Percentiles rank a stretch among this genome's conserved stretches.
phyloP scores from a whole-genome alignment of 2,329 filamentous ascomycete genomes.

The Trichoderma sp. region DNA sequence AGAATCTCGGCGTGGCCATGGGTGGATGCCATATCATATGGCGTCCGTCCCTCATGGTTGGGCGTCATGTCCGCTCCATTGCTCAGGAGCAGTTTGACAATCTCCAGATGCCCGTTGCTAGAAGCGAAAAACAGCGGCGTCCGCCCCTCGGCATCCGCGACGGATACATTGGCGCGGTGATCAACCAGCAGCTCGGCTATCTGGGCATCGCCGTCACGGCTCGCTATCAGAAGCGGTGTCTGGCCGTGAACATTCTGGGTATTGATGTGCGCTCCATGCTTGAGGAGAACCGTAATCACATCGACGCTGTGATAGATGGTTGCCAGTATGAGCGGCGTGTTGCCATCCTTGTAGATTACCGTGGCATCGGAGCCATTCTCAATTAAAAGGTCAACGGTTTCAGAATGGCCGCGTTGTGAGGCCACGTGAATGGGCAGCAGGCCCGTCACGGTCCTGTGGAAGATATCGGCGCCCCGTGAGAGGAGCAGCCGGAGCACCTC shows the following conservation, averaged over 20 bases:
- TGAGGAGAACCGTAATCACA: background rate
- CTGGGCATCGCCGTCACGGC: too few species aligned
- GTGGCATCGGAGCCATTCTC: background rate
- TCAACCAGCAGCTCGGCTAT: too few species aligned
- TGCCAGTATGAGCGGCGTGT: background rate
- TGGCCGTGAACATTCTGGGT: too few species aligned
- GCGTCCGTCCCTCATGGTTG: background rate
- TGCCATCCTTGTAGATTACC: background rate
- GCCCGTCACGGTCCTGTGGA: too few species aligned
- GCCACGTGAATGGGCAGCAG: background rate
- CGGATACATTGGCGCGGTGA: too few species aligned
- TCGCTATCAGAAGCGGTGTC: too few species aligned
- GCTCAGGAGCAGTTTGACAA: too few species aligned
- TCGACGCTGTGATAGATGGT: fast-evolving
- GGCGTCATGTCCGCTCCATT: background rate
- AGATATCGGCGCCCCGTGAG: too few species aligned
- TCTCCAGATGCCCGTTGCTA: too few species aligned
- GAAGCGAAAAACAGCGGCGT: background rate
- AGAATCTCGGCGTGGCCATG: background rate
- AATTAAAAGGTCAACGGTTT: background rate
- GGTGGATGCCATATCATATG: background rate
- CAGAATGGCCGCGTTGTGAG: background rate
- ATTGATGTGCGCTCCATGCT: background rate
- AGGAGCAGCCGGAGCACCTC: background rate
- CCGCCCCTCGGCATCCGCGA: background rate